Evolutionary conservation across 192 early-diverging fungal species (phyloP), one percentile per base, ranked within the genome.

Genomic region (Allomyces javanicus): DNA sequence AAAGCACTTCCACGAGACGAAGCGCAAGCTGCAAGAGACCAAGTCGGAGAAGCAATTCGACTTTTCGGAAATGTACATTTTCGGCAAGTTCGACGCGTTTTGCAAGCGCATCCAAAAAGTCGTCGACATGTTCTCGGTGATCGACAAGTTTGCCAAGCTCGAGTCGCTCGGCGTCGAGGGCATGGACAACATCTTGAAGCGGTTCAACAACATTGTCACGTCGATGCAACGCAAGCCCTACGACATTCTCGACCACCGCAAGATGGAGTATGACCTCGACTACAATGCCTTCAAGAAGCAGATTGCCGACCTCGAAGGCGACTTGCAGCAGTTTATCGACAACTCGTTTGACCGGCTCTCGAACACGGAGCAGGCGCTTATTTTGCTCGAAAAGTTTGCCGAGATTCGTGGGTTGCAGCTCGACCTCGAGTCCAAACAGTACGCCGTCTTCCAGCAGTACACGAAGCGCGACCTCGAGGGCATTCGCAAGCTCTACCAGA

Each of bases 1-100:
- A 67, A 44, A 73, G 21, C 78, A 75, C 68, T 85, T 85, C 69
- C 82, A 85, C 62, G 83, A 85, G 55, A 80, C 74, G n/a, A 85
- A 84, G 71, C 65, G 67, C 40, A 80, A 81, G 66, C 75, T 85
- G 17, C 76, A 81, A 68, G 83, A 85, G 64, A 80, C 78, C 6
- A 82, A 82, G 7, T 64, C 71, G 21, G 83, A 85, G 68, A 85
- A 85, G 69, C 83, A 85, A 62, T 85, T 85, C 65, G 82, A 84
- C 69, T 84, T 84, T 66, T 79, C 77, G 11, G 82, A 84, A 76
- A 84, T 84, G 83, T 84, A 85, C 70, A 84, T 85, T 68, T 85
- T 85, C 67, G 83, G 83, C 33, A 85, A 85, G 67, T 84, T 85
- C 67, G 83, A 85, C 69, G 83, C 83, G 21, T 85, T 85, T 67